Percentiles rank a stretch among this genome's conserved stretches.
Conservation (phyloP, 2,329 filamentous ascomycete species). For the Aureobasidium sp. region DNA sequence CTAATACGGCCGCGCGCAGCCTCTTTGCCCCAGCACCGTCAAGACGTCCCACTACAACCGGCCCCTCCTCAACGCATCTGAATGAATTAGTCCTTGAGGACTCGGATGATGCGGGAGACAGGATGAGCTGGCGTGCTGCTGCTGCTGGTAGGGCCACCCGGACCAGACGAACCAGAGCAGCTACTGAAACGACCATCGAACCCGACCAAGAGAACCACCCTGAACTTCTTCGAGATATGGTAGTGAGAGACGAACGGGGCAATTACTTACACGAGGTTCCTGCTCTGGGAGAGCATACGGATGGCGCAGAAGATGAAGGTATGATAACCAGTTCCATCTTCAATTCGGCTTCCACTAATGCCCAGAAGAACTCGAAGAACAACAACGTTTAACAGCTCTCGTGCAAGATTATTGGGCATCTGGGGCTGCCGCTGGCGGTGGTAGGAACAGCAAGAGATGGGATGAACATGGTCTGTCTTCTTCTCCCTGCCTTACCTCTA, state of each 20-base stretch:
- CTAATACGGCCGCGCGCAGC: slow-evolving; percentile 10
- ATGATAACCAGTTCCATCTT: neutral
- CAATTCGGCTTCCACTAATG: neutral
- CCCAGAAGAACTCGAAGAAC: neutral
- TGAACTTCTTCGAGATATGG: slow-evolving; percentile 2
- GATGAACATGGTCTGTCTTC: slow-evolving; percentile 12
- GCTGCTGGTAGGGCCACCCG: neutral
- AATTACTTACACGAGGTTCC: slow-evolving; percentile 10
- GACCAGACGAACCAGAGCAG: neutral
- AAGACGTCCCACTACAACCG: neutral
- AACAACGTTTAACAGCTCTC: slow-evolving; percentile 10
- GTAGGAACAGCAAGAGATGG: slow-evolving; percentile 1
- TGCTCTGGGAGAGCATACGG: neutral
- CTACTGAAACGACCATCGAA: slow-evolving; percentile 7
- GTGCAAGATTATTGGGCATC: slow-evolving; percentile 13
- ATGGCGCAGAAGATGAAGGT: slow-evolving; percentile 2
- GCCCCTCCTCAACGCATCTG: neutral
- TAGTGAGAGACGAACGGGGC: slow-evolving; percentile 9
- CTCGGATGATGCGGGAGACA: slow-evolving; percentile 5
- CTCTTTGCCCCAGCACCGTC: slow-evolving; percentile 14
- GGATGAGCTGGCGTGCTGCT: neutral
- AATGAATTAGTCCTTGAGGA: slow-evolving; percentile 14
- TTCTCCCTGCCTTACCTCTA: neutral
- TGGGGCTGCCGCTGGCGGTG: neutral
- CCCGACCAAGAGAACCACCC: neutral